These are phyloP conservation scores for Talaromyces proteolyticus DNA, from an alignment of 495 filamentous ascomycete species.

Conservation along the genomic window DNA sequence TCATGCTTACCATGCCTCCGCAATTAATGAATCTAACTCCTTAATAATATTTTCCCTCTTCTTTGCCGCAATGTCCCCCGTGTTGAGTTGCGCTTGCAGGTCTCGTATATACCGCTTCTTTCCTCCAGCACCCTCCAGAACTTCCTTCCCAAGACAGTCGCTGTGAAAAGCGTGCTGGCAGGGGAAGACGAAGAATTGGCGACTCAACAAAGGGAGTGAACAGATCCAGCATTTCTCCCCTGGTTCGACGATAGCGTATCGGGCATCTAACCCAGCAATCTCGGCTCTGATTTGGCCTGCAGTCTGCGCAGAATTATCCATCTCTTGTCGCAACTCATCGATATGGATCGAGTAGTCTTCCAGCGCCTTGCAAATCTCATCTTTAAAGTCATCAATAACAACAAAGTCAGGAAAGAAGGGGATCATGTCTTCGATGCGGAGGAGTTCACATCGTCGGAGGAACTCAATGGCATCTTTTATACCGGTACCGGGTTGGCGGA, in stretches of 20 bases:
- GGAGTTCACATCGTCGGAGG: constrained; percentile 80
- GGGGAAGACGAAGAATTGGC: constrained; percentile 96
- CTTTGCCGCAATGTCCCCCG: constrained; percentile 55
- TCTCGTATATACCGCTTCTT: constrained; percentile 79
- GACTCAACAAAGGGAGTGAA: constrained; percentile 71
- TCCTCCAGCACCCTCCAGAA: constrained; percentile 66
- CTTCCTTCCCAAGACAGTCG: constrained; percentile 81
- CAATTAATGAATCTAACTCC: constrained; percentile 85
- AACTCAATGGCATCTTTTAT: constrained; percentile 97
- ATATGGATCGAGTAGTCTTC: constrained; percentile 90
- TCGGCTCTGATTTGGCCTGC: constrained; percentile 84
- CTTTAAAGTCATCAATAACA: constrained; percentile 98
- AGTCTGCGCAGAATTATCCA: constrained; percentile 87
- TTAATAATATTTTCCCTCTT: constrained; percentile 76
- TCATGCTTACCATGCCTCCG: constrained; percentile 64
- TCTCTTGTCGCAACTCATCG: constrained; percentile 83
- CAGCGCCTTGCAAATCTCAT: constrained; percentile 89
- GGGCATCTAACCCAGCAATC: constrained; percentile 73
- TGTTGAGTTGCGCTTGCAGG: constrained; percentile 72
- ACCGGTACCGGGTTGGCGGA: constrained; percentile 66
- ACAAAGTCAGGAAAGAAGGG: constrained; percentile 99
- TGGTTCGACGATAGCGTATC: constrained; percentile 95
- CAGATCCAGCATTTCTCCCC: constrained; percentile 92
- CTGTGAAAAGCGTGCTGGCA: constrained; percentile 97
- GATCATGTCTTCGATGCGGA: constrained; percentile 93